Conservation (phyloP, 768 basidiomycete species). For the Phanerochaete sordida region DNA sequence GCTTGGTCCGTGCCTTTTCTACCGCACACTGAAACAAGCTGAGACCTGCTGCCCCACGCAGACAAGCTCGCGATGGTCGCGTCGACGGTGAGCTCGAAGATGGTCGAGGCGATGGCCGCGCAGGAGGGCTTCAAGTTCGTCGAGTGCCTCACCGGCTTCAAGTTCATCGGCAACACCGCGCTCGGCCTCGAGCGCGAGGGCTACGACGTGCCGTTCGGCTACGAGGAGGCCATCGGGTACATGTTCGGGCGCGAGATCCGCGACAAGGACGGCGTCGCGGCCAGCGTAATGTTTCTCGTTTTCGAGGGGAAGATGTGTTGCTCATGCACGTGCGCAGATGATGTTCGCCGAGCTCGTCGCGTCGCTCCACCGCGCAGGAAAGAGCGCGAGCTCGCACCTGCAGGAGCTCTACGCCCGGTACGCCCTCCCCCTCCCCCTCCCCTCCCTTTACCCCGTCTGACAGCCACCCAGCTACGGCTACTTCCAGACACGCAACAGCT, state of each 20-base stretch:
- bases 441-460: not conserved
- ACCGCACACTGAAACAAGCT: not conserved
- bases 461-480: slow-evolving; percentile 59
- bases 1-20: slow-evolving; percentile 29
- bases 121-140: slow-evolving; percentile 79
- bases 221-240: slow-evolving; percentile 91
- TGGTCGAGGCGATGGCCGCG: slow-evolving; percentile 75
- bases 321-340: slow-evolving; percentile 52
- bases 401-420: slow-evolving; percentile 61
- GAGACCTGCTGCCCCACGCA: slow-evolving; percentile 12
- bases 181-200: slow-evolving; percentile 61
- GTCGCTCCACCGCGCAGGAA: slow-evolving; percentile 45
- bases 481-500: slow-evolving; percentile 83
- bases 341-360: slow-evolving; percentile 67
- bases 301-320: not conserved
- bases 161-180: slow-evolving; percentile 85
- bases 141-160: slow-evolving; percentile 89
- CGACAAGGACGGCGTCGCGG: slow-evolving; percentile 88
- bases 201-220: slow-evolving; percentile 70
- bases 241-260: slow-evolving; percentile 80
- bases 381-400: slow-evolving; percentile 54
- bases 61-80: slow-evolving; percentile 80
- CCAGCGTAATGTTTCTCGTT: slow-evolving; percentile 46
- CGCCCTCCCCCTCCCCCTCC: slow-evolving; percentile 4
- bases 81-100: slow-evolving; percentile 88